A percentile compares a stretch with the other conserved stretches of the same genome.
These are phyloP conservation scores for Termitomyces sp. DNA, from an alignment of 768 basidiomycete species.

Conservation along the genomic window DNA sequence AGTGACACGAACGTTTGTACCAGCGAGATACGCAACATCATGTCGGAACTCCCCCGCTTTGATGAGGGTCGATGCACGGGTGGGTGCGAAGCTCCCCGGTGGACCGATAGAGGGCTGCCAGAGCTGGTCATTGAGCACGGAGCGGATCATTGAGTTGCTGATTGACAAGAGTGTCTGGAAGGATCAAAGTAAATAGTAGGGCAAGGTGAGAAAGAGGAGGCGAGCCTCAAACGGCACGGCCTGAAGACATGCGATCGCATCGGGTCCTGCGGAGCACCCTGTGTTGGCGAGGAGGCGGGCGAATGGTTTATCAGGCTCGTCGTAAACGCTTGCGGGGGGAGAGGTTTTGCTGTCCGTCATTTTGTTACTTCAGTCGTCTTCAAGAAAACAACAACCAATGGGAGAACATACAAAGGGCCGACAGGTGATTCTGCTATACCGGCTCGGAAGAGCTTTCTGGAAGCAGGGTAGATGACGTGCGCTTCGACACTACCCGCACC, in stretches of 20 bases:
- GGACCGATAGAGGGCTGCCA: slow-evolving; percentile 60
- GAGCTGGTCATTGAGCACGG: slow-evolving; percentile 49
- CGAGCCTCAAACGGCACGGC: slow-evolving; percentile 43
- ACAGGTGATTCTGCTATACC: slow-evolving; percentile 54
- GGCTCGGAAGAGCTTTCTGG: slow-evolving; percentile 43
- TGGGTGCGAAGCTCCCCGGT: slow-evolving; percentile 45
- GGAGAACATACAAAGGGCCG: slow-evolving; percentile 49
- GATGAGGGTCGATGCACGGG: slow-evolving; percentile 44
- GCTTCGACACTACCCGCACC: slow-evolving; percentile 50
- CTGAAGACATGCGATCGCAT: slow-evolving; percentile 43
- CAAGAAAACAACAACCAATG: neutral
- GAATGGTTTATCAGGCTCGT: slow-evolving; percentile 52
- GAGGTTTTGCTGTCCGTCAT: slow-evolving; percentile 45
- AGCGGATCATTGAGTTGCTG: slow-evolving; percentile 43
- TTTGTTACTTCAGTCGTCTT: neutral
- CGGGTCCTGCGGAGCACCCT: slow-evolving; percentile 49
- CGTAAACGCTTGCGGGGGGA: slow-evolving; percentile 44
- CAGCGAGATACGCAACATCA: slow-evolving; percentile 48
- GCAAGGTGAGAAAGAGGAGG: neutral
- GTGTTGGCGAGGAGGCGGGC: slow-evolving; percentile 42
- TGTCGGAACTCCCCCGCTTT: slow-evolving; percentile 48
- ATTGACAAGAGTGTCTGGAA: slow-evolving; percentile 45
- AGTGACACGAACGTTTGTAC: slow-evolving; percentile 47
- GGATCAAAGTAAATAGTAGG: neutral
- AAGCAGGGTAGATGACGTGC: slow-evolving; percentile 43